These are phyloP conservation scores for Ricinus communis DNA, from an alignment of 345 rosid species.

Conservation along the genomic window DNA sequence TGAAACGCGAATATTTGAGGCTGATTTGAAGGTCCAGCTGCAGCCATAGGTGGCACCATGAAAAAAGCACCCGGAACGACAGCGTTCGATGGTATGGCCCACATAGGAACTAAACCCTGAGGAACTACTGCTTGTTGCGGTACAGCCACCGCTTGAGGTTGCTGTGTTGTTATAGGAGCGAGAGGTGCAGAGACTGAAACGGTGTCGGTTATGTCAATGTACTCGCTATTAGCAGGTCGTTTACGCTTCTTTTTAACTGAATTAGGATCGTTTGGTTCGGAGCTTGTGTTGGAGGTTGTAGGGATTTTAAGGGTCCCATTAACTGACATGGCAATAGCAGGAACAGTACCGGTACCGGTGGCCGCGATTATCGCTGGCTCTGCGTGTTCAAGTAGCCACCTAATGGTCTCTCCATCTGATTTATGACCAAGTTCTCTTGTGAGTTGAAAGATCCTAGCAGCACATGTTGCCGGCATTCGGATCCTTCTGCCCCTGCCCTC, in stretches of 20 bases:
- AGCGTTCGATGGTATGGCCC: constrained; percentile 76
- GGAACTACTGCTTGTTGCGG: constrained; percentile 20
- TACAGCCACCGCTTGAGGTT: background rate
- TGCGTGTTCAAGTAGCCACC: constrained; percentile 84
- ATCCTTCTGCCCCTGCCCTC: constrained; percentile 93
- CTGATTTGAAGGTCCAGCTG: constrained; percentile 43
- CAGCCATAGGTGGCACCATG: constrained; percentile 51
- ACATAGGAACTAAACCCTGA: constrained; percentile 76
- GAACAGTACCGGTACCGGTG: constrained; percentile 90
- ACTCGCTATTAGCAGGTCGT: constrained; percentile 72
- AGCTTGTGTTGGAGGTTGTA: constrained; percentile 48
- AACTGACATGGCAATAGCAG: constrained; percentile 91
- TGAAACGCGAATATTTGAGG: constrained; percentile 64
- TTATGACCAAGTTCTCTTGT: constrained; percentile 88
- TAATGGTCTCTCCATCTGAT: constrained; percentile 88
- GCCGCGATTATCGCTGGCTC: constrained; percentile 88
- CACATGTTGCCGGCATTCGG: constrained; percentile 95
- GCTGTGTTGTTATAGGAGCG: constrained; percentile 39
- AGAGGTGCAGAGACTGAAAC: constrained; percentile 49
- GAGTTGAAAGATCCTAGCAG: constrained; percentile 84
- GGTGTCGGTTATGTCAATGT: constrained; percentile 55
- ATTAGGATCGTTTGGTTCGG: constrained; percentile 43
- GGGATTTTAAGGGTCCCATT: constrained; percentile 86
- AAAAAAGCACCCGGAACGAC: constrained; percentile 62
- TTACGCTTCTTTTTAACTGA: constrained; percentile 61